These are phyloP conservation scores for Pythium guiyangense DNA, from an alignment of 352 stramenopile species.

Conservation along the genomic window DNA sequence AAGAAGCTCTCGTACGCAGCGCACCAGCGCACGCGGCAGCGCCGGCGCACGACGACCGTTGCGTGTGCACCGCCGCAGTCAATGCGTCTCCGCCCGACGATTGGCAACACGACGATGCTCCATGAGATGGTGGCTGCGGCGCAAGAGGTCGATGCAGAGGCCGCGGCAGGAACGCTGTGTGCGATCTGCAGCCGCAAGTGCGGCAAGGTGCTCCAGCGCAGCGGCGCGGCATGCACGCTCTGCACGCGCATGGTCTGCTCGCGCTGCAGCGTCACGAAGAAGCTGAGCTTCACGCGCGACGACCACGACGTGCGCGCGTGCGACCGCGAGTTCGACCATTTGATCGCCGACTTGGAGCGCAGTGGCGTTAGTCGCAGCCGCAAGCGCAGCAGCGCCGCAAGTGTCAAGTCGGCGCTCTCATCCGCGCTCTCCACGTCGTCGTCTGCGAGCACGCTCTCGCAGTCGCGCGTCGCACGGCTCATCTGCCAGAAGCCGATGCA, in stretches of 20 bases:
- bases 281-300: constrained; percentile 35
- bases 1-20: constrained; percentile 51
- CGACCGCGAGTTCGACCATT: constrained; percentile 17
- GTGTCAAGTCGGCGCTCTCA: constrained; percentile 5
- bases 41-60: constrained; percentile 11
- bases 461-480: constrained; percentile 13
- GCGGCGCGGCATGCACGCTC: constrained; percentile 28
- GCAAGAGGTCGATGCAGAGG: constrained; percentile 14
- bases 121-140: constrained; percentile 19
- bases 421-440: not conserved
- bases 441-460: no score
- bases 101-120: constrained; percentile 12
- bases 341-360: constrained; percentile 9
- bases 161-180: not conserved
- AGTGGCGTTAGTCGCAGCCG: constrained; percentile 2
- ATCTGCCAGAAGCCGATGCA: constrained; percentile 41
- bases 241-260: constrained; percentile 32
- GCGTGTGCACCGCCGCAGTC: constrained; percentile 11
- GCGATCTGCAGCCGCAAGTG: constrained; percentile 13
- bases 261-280: constrained; percentile 41
- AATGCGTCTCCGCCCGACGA: constrained; percentile 8
- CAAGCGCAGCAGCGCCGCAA: not conserved
- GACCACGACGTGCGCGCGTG: constrained; percentile 19
- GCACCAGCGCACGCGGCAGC: constrained; percentile 20
- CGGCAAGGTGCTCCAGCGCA: constrained; percentile 17